Conservation (phyloP, 106 monocot species). For the Allium fistulosum region DNA sequence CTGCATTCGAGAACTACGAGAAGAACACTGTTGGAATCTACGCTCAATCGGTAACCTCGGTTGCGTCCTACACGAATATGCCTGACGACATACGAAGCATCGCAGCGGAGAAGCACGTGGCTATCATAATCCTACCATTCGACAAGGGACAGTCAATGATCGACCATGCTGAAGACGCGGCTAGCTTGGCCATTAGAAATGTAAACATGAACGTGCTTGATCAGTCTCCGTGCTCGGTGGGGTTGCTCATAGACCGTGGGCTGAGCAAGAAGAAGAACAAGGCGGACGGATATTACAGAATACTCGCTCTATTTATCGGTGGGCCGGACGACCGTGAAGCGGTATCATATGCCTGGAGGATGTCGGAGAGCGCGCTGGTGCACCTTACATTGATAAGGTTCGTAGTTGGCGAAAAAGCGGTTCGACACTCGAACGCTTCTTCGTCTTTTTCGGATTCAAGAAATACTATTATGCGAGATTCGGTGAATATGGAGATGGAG, state of each 20-base stretch:
- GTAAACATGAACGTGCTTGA: conserved; percentile 48
- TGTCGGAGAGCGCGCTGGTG: conserved; percentile 28
- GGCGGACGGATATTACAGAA: neutral
- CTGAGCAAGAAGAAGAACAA: conserved; percentile 4
- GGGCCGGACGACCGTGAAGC: conserved; percentile 71
- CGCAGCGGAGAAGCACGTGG: conserved; percentile 19
- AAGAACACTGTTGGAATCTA: conserved; percentile 36
- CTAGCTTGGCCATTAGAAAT: conserved; percentile 22
- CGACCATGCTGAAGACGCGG: conserved; percentile 37
- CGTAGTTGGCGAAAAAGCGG: neutral
- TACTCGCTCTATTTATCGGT: conserved; percentile 50
- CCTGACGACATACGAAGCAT: conserved; percentile 40
- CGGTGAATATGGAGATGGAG: neutral
- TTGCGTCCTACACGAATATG: conserved; percentile 46
- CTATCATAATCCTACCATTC: conserved; percentile 25
- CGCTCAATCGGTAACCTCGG: conserved; percentile 29
- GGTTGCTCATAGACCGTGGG: conserved; percentile 50
- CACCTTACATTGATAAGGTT: conserved; percentile 32
- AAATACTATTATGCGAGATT: neutral
- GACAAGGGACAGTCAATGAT: conserved; percentile 34
- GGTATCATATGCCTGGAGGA: conserved; percentile 25
- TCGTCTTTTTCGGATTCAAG: neutral
- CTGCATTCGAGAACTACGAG: conserved; percentile 38
- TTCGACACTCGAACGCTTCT: neutral
- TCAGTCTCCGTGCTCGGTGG: conserved; percentile 56